Evolutionary conservation across 2,329 filamentous ascomycete species (phyloP), one percentile per base, ranked within the genome.

Genomic region (Arthrobotrys musiformis): DNA sequence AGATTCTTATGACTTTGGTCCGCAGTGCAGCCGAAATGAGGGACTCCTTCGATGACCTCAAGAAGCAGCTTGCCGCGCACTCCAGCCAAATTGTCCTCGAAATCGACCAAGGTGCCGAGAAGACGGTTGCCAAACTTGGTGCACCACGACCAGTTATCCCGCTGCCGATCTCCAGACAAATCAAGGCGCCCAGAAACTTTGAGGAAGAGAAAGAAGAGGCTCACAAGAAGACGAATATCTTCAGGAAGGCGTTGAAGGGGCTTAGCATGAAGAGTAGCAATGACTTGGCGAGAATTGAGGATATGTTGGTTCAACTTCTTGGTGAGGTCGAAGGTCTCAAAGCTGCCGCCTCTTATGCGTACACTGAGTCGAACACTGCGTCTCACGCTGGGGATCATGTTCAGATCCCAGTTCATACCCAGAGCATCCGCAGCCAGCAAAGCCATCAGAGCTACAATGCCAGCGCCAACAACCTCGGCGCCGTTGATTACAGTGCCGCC

Each of bases 1-100:
- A 99, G 84, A 97, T 99, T 68, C 86, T 99, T 17, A 93, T 97
- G 54, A 94, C 95, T 0, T 89, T 99, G 33, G 95, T 99, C 78
- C 91, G 94, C 75, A 94, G 93, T 67, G 94, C 95, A 2, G 91
- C 95, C 11, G 95, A 99, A 84, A 98, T 98, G 94, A 93, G 94
- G 79, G 96, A 92, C 80, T 96, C 93, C 0, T 97, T 98, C 82
- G 93, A 97, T 79, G 94, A 97, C 81, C 92, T 99, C 87, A 97
- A 95, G 86, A 92, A 91, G 79, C 91, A 97, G 82, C 91, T 99
- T 78, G 91, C 92, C 60, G 92, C 96, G 79, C 94, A 96, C 76
- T 94, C 97, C 82, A 92, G 93, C 74, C 88, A 93, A 81, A 92
- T 98, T 81, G 93, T 97, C 84, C 90, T 92, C 42, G 90, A 92